Evolutionary conservation across 805 yeast species (phyloP), one percentile per base, ranked within the genome.

Genomic region (Dipodascus geniculatus): DNA sequence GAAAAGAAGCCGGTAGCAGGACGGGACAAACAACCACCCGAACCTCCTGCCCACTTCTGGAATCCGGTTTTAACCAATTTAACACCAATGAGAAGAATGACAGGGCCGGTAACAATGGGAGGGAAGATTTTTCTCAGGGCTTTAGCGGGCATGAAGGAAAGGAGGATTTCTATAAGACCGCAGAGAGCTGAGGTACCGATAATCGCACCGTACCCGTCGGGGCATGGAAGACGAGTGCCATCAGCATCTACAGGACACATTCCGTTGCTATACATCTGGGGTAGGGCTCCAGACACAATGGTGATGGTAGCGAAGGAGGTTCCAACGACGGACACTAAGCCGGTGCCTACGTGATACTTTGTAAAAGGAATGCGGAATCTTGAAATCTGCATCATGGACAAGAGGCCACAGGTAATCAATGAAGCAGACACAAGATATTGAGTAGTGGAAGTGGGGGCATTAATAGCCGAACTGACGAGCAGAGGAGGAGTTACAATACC

Each of bases 101-200:
- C 96, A 8, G 96, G 96, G 55, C 96, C 96, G 24, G 96, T 89
- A 56, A 90, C 96, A 52, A 87, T 71, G 38, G 95, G 90, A 20
- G 96, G 96, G 73, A 89, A 89, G 33, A 86, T 63, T 56, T 74
- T 80, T 67, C 85, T 88, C 59, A 89, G 74, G 14, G 76, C 59
- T 42, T 73, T 75, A 2, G 96, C 81, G 9, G 97, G 96, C 60
- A 83, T 67, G 66, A 90, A 89, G 0, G 95, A 84, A 51, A 87
- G 65, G 6, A 75, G 60, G 48, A 90, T 74, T 72, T 87, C 95
- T 19, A 89, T 63, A 38, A 90, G 72, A 2, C 88, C 86, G 69
- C 96, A 87, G 22, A 79, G 75, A 42, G 79, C 75, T 17, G 89
- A 84, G 4, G 96, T 85, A 38, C 84, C 96, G 57, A 89, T 71